Evolutionary conservation across 2,329 filamentous ascomycete species (phyloP).

Genomic region (Paracorniculantispora psalliotae): DNA sequence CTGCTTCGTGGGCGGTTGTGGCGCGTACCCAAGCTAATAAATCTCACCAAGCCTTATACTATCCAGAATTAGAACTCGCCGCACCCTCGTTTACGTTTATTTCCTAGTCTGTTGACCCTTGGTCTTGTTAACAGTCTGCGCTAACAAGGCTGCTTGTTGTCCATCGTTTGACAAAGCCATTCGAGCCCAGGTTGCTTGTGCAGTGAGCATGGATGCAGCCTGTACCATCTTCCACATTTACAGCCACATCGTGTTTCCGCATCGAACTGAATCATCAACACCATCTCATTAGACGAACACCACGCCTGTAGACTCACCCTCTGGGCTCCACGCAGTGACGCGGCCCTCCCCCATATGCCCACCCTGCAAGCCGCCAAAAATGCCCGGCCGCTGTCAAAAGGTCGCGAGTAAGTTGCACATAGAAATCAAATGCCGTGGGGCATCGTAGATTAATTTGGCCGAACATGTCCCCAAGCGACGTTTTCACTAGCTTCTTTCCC

Average conservation of each 20-base stretch:
- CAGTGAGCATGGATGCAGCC: too few species aligned
- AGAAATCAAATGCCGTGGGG: neutral
- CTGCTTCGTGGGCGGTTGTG: conserved; percentile 2
- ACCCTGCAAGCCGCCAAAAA: conserved; percentile 5
- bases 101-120: neutral
- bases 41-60: neutral
- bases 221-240: neutral
- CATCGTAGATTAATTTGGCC: neutral
- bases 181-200: too few species aligned
- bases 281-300: neutral
- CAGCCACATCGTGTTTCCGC: neutral
- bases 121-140: neutral
- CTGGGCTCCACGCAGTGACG: conserved; percentile 10
- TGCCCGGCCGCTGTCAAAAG: neutral
- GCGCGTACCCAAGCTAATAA: conserved; percentile 1
- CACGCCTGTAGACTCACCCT: neutral
- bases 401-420: neutral
- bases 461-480: neutral
- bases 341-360: conserved; percentile 3
- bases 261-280: neutral
- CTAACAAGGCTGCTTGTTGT: neutral
- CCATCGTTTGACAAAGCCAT: too few species aligned
- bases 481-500: neutral
- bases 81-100: neutral
- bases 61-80: neutral